Evolutionary conservation across 2,329 filamentous ascomycete species (phyloP).

Genomic region (Sphaerulina populicola): DNA sequence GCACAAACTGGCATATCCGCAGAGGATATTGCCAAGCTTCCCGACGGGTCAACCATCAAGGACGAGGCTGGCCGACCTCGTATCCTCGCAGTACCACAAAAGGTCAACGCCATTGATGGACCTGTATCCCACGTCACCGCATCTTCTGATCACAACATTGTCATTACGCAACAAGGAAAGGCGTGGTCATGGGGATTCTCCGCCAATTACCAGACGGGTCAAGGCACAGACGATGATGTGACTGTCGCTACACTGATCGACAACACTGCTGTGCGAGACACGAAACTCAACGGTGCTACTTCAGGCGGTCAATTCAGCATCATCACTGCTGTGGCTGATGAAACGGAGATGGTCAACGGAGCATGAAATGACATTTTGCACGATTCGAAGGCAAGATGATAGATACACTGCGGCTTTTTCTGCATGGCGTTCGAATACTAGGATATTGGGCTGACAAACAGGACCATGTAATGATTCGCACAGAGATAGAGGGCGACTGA

Average conservation of each 20-base stretch:
- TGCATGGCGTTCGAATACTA: background rate
- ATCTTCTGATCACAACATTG: constrained; percentile 65
- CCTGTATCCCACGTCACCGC: constrained; percentile 34
- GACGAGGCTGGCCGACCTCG: constrained; percentile 56
- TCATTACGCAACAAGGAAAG: constrained; percentile 58
- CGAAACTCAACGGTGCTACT: constrained; percentile 67
- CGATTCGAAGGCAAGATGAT: too few relatives aligned
- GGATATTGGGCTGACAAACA: background rate
- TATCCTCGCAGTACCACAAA: constrained; percentile 60
- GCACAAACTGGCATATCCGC: constrained; percentile 44
- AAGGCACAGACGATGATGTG: constrained; percentile 70
- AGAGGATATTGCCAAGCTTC: constrained; percentile 46
- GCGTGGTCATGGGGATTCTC: constrained; percentile 76
- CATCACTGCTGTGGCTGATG: constrained; percentile 23
- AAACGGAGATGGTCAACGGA: constrained; percentile 14
- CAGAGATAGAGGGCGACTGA: too few relatives aligned
- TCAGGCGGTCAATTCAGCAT: constrained; percentile 80
- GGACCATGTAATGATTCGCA: background rate
- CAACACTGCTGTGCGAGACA: constrained; percentile 70
- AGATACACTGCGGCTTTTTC: background rate
- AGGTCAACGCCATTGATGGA: constrained; percentile 49
- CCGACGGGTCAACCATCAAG: constrained; percentile 52
- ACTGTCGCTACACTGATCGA: constrained; percentile 69
- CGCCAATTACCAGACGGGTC: constrained; percentile 71
- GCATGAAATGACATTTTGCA: background rate